Evolutionary conservation across 2,329 filamentous ascomycete species (phyloP), one percentile per base, ranked within the genome.

Genomic region (Talaromyces funiculosus): DNA sequence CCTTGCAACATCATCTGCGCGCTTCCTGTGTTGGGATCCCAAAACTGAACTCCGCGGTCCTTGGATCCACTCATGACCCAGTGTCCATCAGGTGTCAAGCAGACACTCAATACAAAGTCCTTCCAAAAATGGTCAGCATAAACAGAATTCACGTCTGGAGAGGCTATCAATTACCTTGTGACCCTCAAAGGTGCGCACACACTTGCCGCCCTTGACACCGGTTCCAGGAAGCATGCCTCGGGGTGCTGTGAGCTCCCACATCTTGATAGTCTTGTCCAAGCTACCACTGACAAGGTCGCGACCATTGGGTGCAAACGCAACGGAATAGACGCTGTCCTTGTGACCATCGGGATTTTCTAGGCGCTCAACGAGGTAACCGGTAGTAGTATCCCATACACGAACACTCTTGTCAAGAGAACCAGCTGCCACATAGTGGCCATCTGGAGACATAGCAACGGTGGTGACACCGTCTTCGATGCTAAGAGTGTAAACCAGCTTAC

Each of bases 61-160:
- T 99, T 99, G 64, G 92, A 96, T 47, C 94, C 94, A 64, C 91
- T 96, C 77, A 99, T 88, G 61, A 99, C 93, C 94, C 94, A 99
- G 69, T 88, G 85, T 64, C 90, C 90, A 73, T 97, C 92, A 16
- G 94, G 94, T 0, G 94, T 97, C 63, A 97, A 84, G 18, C 94
- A 95, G 60, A 99, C 94, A 62, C 90, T 94, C 47, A 99, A 86
- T 62, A 99, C 94, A 71, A 97, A 99, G 77, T 99, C 94, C 90
- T 92, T 53, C 31, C 47, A 64, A 61, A 67, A 63, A 69, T 65
- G 60, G 64, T 61, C 47, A 60, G 57, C 38, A 51, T 42, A 45
- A 45, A 37, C 58, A 42, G 53, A 38, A 62, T 4, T 31, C 31
- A 18, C 4, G 9, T 0, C 3, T 49, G 26, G n/a, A 49, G 26